Base-by-base conservation (phyloP, 2,329 filamentous ascomycete genomes). In the Claviceps digitariae region DNA sequence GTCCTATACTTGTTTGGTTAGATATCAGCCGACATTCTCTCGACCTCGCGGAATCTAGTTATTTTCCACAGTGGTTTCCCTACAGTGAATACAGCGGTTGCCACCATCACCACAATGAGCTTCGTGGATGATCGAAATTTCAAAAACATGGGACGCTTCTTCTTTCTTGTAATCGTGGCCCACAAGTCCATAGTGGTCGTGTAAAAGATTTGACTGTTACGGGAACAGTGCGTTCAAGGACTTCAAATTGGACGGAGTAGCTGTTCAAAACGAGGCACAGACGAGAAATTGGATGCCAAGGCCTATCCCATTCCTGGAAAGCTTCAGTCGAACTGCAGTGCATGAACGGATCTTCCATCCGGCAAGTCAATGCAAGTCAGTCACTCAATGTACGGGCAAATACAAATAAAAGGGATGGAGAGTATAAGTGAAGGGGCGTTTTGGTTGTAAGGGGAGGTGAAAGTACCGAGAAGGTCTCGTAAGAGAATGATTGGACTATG, bases 61-160 rank as follows among this genome's bases (percentile, higher is more conserved):
- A 6, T 10, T 31, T 10, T n/a, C n/a, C n/a, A n/a, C n/a, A n/a
- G 12, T 23, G 23, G 4, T 40, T 8, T 2, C 21, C 50, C 50
- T 59, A 67, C 66, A 45, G 66, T 66, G 50, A 67, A 68, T n/a
- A 67, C 59, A 27, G 66, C 66, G 58, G 64, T 65, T 23, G 63
- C 60, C 23, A 63, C 64, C 25, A 64, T 66, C 17, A 62, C 59
- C 27, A 67, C 61, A 46, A 68, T 66, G 23, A 67, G 57, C 10
- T 58, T 57, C 48, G 64, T 55, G 25, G 66, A 68, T 23, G 66
- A 67, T 15, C 66, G 64, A 50, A 63, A 46, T 51, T 62, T 56
- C 45, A 68, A 56, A 20, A 66, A 54, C 17, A 59, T 23, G 2
- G 66, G 66, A 36, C 60, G 62, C 53, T 64, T 62, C 53, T 48